Percentiles rank a stretch among this genome's conserved stretches.
phyloP scores from a whole-genome alignment of 2,329 filamentous ascomycete genomes.

The Tolypocladium tundrense region DNA sequence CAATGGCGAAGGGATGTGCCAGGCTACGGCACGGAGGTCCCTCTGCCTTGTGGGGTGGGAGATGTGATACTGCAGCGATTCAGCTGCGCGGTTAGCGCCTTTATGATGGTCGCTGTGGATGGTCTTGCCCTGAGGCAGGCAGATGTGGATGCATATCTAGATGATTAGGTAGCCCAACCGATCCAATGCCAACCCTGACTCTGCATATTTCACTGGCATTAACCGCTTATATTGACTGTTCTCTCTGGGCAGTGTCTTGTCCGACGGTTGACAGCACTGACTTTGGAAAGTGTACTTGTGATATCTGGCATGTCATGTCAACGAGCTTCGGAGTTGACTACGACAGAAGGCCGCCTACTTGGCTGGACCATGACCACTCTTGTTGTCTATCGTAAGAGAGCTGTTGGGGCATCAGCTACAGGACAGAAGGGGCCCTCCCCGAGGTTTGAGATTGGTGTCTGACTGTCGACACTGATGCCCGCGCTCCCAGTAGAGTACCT shows the following conservation, averaged over 20 bases:
- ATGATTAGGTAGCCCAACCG: background rate
- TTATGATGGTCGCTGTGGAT: background rate
- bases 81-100: background rate
- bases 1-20: background rate
- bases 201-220: no score
- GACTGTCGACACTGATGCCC: background rate
- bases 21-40: no score
- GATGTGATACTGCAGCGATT: background rate
- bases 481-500: background rate
- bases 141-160: background rate
- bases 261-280: background rate
- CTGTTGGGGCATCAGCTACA: no score
- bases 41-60: background rate
- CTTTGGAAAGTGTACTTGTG: background rate
- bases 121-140: background rate
- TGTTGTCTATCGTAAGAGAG: no score
- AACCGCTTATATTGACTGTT: background rate
- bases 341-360: background rate
- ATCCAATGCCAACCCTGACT: background rate
- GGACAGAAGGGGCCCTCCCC: background rate
- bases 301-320: background rate
- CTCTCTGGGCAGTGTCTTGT: background rate
- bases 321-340: background rate
- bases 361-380: no score
- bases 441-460: background rate